phyloP scores from a whole-genome alignment of 768 basidiomycete species.

The Tylopilus intermedius region DNA sequence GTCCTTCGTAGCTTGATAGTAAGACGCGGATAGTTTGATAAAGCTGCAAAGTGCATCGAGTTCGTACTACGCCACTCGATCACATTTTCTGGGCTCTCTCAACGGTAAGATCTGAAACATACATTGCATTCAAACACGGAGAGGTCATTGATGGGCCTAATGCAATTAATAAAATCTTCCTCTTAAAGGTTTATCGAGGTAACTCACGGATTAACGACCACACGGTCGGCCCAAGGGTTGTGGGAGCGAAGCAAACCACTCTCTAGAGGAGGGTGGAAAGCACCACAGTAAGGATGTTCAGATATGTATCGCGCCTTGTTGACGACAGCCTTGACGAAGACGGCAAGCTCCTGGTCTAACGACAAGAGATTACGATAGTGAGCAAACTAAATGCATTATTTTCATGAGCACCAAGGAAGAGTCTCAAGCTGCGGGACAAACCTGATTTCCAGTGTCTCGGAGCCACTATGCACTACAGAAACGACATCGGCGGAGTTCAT shows the following conservation, averaged over 20 bases:
- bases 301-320: constrained; percentile 74
- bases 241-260: constrained; percentile 59
- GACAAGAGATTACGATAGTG: constrained; percentile 60
- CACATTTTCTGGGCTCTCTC: background rate
- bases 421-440: constrained; percentile 20
- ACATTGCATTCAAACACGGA: constrained; percentile 85
- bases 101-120: background rate
- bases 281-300: constrained; percentile 72
- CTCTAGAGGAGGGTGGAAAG: constrained; percentile 78
- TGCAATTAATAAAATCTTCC: background rate
- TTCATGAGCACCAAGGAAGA: background rate
- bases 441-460: constrained; percentile 77
- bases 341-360: constrained; percentile 53
- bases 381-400: constrained; percentile 52
- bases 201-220: constrained; percentile 69
- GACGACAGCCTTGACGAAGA: constrained; percentile 74
- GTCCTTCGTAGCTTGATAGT: constrained; percentile 69
- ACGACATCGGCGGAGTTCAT: constrained; percentile 4
- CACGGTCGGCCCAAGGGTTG: constrained; percentile 66
- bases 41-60: constrained; percentile 77
- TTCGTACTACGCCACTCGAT: constrained; percentile 50
- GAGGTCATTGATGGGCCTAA: constrained; percentile 60
- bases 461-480: constrained; percentile 70
- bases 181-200: background rate
- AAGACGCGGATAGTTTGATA: constrained; percentile 69